Conservation (phyloP, 2,329 filamentous ascomycete species). For the Cladophialophora chaetospira region DNA sequence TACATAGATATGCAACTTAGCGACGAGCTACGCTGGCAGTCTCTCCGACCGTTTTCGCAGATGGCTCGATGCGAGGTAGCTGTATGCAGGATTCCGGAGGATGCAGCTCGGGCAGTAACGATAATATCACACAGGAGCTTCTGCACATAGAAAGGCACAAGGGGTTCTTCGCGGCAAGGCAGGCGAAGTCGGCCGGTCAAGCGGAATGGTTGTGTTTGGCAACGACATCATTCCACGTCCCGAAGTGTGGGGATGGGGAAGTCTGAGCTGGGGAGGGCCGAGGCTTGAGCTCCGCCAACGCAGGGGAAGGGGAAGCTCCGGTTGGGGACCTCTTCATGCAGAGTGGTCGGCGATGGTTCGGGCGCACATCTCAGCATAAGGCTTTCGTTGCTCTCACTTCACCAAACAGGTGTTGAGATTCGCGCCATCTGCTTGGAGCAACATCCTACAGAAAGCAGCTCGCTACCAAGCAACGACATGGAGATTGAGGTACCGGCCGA, state of each 20-base stretch:
- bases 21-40: not conserved
- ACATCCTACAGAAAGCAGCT: too few species aligned
- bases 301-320: not conserved
- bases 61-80: not conserved
- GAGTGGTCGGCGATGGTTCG: not conserved
- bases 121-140: not conserved
- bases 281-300: not conserved
- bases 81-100: not conserved
- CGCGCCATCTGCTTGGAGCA: too few species aligned
- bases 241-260: not conserved
- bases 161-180: not conserved
- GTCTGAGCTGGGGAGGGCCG: not conserved
- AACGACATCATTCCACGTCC: not conserved
- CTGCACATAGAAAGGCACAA: not conserved
- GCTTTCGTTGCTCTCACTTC: not conserved
- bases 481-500: too few species aligned
- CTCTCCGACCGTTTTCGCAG: not conserved
- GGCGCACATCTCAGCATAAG: not conserved
- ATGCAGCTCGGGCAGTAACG: not conserved
- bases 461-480: too few species aligned
- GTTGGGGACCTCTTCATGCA: not conserved
- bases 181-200: conserved; percentile 6
- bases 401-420: not conserved
- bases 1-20: not conserved
- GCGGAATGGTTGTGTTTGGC: not conserved